Percentiles rank a stretch among this genome's conserved stretches.
These are phyloP conservation scores for Tulasnella calospora DNA, from an alignment of 768 basidiomycete genomes.

Conservation along the genomic window DNA sequence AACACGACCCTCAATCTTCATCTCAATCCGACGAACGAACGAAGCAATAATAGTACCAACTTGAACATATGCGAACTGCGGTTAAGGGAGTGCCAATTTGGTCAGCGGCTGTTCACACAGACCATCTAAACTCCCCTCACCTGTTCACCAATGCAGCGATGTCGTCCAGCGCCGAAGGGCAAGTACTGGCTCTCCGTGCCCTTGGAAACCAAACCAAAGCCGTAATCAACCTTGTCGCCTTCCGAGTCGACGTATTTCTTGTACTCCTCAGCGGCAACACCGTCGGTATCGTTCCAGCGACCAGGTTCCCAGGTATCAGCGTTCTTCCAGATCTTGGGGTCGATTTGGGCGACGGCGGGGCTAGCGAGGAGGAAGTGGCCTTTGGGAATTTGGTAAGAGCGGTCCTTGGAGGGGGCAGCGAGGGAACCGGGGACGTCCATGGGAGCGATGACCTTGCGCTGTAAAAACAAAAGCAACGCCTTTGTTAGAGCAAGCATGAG, in stretches of 20 bases:
- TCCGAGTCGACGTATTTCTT: constrained; percentile 66
- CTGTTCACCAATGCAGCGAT: constrained; percentile 92
- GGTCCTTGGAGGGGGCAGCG: constrained; percentile 61
- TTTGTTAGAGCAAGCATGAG: background rate
- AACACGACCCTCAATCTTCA: constrained; percentile 59
- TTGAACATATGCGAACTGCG: constrained; percentile 90
- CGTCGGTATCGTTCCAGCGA: constrained; percentile 82
- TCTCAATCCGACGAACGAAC: constrained; percentile 68
- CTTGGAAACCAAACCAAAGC: constrained; percentile 92
- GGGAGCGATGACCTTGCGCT: constrained; percentile 82
- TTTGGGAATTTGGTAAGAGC: constrained; percentile 78
- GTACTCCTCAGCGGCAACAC: constrained; percentile 73
- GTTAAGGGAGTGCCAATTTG: background rate
- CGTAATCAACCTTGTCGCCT: constrained; percentile 92
- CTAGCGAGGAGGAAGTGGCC: constrained; percentile 86
- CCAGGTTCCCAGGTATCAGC: constrained; percentile 67
- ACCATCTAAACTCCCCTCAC: constrained; percentile 34
- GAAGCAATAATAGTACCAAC: constrained; percentile 77
- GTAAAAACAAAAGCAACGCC: constrained; percentile 27
- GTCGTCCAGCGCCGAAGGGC: constrained; percentile 95
- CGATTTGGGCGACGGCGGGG: constrained; percentile 82
- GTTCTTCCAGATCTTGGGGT: constrained; percentile 76
- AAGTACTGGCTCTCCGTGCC: constrained; percentile 95
- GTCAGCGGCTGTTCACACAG: background rate
- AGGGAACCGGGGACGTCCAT: constrained; percentile 77